Conservation (phyloP, 2,329 filamentous ascomycete species). For the Stagonosporopsis tanaceti region DNA sequence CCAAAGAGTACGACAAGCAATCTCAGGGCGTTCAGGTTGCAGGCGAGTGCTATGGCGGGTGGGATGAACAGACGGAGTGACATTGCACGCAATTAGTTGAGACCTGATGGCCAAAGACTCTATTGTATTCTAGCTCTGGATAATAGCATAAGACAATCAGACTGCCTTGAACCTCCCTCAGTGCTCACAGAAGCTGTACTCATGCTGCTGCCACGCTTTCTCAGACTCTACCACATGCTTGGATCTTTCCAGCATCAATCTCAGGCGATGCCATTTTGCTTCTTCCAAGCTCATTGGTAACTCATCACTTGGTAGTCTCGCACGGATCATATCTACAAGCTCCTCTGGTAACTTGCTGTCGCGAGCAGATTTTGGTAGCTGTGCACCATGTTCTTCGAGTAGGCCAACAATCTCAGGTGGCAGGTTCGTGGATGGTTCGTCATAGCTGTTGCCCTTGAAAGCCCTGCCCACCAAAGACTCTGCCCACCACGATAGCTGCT, state of each 20-base stretch:
- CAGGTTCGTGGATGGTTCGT: slow-evolving; percentile 17
- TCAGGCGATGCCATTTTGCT: slow-evolving; percentile 22
- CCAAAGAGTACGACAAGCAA: slow-evolving; percentile 22
- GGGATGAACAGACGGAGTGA: slow-evolving; percentile 24
- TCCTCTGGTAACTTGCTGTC: slow-evolving; percentile 22
- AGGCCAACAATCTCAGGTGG: slow-evolving; percentile 27
- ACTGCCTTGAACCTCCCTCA: background rate
- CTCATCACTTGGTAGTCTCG: slow-evolving; percentile 10
- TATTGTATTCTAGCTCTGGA: too few species aligned
- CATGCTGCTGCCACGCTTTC: background rate
- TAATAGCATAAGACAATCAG: too few species aligned
- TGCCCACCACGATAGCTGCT: background rate
- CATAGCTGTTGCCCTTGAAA: background rate
- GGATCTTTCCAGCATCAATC: slow-evolving; percentile 12
- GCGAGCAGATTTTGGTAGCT: background rate
- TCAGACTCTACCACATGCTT: slow-evolving; percentile 5
- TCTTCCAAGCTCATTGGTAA: slow-evolving; percentile 31
- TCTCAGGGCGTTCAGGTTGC: slow-evolving; percentile 29
- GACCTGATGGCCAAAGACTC: background rate
- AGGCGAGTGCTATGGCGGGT: slow-evolving; percentile 32
- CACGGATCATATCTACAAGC: slow-evolving; percentile 25
- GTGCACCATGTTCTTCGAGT: slow-evolving; percentile 16
- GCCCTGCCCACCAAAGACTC: background rate
- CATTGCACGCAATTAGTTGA: background rate
- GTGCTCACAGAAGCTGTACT: slow-evolving; percentile 7